These are phyloP conservation scores for Didymella arachidicola DNA, from an alignment of 2,329 filamentous ascomycete genomes.

Conservation along the genomic window DNA sequence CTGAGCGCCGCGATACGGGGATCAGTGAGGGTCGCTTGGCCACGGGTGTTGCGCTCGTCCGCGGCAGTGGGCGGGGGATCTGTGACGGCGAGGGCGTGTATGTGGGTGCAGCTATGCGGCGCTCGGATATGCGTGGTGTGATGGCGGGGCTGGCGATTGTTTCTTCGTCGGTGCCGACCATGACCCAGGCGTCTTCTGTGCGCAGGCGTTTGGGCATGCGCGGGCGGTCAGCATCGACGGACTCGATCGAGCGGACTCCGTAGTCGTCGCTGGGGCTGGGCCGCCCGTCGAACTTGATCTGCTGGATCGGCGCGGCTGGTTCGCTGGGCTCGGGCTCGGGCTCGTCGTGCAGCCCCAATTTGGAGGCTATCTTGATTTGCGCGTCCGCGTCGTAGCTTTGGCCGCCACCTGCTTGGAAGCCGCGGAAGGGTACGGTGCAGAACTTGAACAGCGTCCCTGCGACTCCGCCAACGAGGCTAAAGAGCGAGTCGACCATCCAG, in stretches of 20 bases:
- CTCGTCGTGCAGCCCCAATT: constrained; percentile 36
- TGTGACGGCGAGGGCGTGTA: constrained; percentile 45
- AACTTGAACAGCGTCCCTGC: constrained; percentile 86
- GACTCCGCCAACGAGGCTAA: constrained; percentile 70
- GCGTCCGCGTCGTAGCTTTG: constrained; percentile 69
- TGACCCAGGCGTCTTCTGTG: constrained; percentile 59
- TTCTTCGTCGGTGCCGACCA: constrained; percentile 55
- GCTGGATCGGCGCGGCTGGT: constrained; percentile 31
- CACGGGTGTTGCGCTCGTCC: constrained; percentile 28
- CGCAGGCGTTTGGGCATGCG: constrained; percentile 58
- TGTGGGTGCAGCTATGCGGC: constrained; percentile 37
- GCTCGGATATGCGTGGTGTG: constrained; percentile 49
- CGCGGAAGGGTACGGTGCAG: constrained; percentile 76
- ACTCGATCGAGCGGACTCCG: constrained; percentile 56
- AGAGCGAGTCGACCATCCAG: constrained; percentile 53
- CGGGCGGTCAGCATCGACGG: constrained; percentile 53
- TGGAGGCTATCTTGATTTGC: constrained; percentile 37
- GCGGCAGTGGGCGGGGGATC: constrained; percentile 46
- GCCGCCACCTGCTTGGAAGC: constrained; percentile 87
- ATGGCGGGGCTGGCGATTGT: constrained; percentile 63
- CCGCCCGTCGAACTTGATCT: constrained; percentile 26
- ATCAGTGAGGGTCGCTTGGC: constrained; percentile 54
- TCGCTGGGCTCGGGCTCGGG: constrained; percentile 15
- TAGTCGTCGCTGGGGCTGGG: constrained; percentile 53
- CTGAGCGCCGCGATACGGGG: constrained; percentile 53